A percentile compares a stretch with the other conserved stretches of the same genome.
Conservation (phyloP, 129 eudicot genomes). For the Solidago caesia region DNA sequence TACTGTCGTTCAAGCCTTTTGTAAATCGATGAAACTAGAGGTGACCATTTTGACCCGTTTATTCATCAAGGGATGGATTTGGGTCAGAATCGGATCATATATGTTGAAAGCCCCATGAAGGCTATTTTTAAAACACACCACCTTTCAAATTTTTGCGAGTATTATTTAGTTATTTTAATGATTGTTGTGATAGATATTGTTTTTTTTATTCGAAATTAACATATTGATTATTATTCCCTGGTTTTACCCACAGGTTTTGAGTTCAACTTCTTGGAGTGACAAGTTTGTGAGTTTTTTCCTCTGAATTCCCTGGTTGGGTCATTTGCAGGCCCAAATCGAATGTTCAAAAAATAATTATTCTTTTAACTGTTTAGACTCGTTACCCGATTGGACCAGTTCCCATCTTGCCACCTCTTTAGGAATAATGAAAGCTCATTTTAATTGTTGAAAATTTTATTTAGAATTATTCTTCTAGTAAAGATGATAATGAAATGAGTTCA, state of each 20-base stretch:
- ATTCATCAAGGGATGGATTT: not conserved
- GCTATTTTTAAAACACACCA: not conserved
- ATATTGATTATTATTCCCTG: too few species aligned
- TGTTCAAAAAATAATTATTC: too few species aligned
- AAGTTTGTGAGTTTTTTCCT: too few species aligned
- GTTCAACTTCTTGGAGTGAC: too few species aligned
- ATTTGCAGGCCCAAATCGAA: too few species aligned
- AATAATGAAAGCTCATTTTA: constrained; percentile 11
- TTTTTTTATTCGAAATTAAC: too few species aligned
- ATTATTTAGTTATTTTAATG: not conserved
- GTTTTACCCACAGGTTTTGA: too few species aligned
- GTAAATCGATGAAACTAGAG: not conserved
- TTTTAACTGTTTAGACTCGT: too few species aligned
- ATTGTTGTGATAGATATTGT: not conserved
- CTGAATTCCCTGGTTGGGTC: too few species aligned
- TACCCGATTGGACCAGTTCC: too few species aligned
- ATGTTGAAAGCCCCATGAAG: not conserved
- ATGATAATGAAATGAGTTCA: too few species aligned
- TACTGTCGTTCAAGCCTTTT: constrained; percentile 16
- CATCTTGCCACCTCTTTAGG: not conserved
- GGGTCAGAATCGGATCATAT: not conserved
- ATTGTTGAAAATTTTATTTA: constrained; percentile 18
- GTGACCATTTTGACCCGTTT: not conserved
- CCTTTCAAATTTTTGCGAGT: not conserved
- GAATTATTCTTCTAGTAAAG: constrained; percentile 55